Conservation (phyloP, 306 rosid genomes). For the Parietaria judaica region DNA sequence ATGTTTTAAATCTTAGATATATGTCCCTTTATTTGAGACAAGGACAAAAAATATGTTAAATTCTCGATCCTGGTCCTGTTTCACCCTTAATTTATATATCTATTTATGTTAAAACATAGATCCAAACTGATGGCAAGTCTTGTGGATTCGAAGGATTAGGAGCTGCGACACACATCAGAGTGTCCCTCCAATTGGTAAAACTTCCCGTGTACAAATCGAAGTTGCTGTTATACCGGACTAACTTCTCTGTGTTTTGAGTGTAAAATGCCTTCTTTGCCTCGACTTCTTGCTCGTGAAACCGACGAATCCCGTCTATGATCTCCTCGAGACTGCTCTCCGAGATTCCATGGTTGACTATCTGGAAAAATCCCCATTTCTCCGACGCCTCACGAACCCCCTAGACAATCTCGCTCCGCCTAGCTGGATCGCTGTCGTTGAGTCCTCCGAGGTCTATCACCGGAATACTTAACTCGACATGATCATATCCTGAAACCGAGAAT, state of each 20-base stretch:
- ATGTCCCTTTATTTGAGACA: no score
- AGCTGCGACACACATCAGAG: slow-evolving; percentile 13
- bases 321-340: no score
- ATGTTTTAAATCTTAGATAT: no score
- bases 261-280: slow-evolving; percentile 25
- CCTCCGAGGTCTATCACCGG: slow-evolving; percentile 10
- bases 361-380: slow-evolving; percentile 16
- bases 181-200: slow-evolving; percentile 32
- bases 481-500: background rate
- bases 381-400: slow-evolving; percentile 22
- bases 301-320: background rate
- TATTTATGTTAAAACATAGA: slow-evolving; percentile 9
- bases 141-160: slow-evolving; percentile 23
- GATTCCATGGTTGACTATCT: no score
- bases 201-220: slow-evolving; percentile 23
- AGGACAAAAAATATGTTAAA: no score
- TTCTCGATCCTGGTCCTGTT: no score
- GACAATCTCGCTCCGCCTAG: slow-evolving; percentile 13
- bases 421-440: background rate
- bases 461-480: background rate
- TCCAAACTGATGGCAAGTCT: slow-evolving; percentile 25
- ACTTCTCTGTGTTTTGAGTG: background rate
- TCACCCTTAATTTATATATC: no score
- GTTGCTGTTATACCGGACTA: slow-evolving; percentile 21
- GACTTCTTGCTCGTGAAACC: slow-evolving; percentile 38